These are phyloP conservation scores for Erysiphe pulchra DNA, from an alignment of 2,329 filamentous ascomycete genomes.

Conservation along the genomic window DNA sequence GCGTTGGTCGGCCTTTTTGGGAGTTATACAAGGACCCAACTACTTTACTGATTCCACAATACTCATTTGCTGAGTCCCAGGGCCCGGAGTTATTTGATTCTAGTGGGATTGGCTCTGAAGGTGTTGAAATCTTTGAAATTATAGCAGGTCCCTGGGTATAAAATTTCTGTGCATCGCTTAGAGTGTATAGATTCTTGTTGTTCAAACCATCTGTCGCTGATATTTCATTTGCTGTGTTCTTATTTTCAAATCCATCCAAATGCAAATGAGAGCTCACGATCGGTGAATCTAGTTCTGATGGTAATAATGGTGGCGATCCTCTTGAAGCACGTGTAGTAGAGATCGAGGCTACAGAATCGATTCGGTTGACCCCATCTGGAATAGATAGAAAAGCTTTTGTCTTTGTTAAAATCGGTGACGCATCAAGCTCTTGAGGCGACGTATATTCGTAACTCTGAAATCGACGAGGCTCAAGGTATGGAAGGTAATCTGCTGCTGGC, in stretches of 20 bases:
- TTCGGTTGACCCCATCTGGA: constrained; percentile 28
- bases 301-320: constrained; percentile 50
- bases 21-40: constrained; percentile 16
- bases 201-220: too few species aligned
- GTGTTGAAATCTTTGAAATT: neutral
- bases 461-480: constrained; percentile 31
- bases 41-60: constrained; percentile 31
- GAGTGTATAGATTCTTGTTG: too few species aligned
- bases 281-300: neutral
- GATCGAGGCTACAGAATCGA: constrained; percentile 65
- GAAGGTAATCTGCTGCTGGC: constrained; percentile 45
- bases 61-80: too few species aligned
- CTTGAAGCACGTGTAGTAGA: constrained; percentile 80
- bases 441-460: constrained; percentile 53
- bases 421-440: neutral
- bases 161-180: too few species aligned
- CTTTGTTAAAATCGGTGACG: neutral
- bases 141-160: neutral
- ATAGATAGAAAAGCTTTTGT: neutral
- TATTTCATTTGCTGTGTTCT: neutral
- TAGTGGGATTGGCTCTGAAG: too few species aligned
- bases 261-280: too few species aligned
- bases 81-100: neutral
- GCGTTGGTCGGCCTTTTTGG: constrained; percentile 17
- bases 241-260: neutral